These are phyloP conservation scores for Solanum habrochaites DNA, from an alignment of 257 asterid species.

Conservation along the genomic window DNA sequence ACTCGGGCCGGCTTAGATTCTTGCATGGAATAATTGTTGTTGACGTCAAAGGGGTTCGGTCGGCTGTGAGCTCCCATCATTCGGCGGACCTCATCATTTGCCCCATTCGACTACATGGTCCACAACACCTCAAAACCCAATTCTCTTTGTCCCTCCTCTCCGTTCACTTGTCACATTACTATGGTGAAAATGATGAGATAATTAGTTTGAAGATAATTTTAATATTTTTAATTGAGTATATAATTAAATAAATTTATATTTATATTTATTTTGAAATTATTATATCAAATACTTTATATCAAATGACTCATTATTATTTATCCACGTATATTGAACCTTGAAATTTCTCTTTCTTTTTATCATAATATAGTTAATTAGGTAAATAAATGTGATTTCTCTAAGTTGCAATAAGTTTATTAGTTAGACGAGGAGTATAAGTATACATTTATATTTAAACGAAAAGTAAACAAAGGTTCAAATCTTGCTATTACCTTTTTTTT, in stretches of 20 bases:
- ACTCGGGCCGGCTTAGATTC: no score
- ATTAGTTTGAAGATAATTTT: no score
- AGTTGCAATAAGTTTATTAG: background rate
- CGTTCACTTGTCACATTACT: no score
- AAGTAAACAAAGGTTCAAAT: background rate
- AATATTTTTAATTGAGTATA: no score
- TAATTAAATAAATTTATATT: no score
- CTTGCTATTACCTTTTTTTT: background rate
- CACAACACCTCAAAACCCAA: background rate
- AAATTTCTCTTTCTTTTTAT: background rate
- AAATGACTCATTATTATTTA: background rate
- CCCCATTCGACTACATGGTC: conserved; percentile 8
- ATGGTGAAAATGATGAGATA: no score
- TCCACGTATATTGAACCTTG: background rate
- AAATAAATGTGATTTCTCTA: background rate
- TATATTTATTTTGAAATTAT: no score
- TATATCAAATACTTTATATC: no score
- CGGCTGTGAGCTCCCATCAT: conserved; percentile 41
- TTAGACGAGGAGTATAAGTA: background rate
- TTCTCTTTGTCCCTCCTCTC: background rate
- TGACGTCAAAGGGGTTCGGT: conserved; percentile 25
- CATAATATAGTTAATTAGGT: background rate
- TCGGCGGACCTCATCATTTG: conserved; percentile 42
- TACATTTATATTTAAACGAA: no score
- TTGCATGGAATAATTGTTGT: conserved; percentile 18